Evolutionary conservation across 2,329 filamentous ascomycete genomes (phyloP).

Genomic region (Blastomyces emzantsi): DNA sequence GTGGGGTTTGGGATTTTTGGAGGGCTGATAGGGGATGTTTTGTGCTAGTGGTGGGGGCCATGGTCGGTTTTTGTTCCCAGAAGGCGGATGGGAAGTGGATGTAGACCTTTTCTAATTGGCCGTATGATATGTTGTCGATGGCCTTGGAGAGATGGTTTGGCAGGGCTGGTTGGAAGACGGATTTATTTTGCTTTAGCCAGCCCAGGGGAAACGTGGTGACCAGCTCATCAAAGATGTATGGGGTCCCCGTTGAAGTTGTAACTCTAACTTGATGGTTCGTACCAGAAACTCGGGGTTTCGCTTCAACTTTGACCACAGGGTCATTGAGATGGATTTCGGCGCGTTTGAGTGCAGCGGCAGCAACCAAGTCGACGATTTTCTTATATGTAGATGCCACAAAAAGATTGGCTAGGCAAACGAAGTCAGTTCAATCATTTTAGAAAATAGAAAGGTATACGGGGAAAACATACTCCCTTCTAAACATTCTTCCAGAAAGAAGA

Average conservation of each 20-base stretch:
- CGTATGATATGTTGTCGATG: constrained; percentile 42
- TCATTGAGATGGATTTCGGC: constrained; percentile 43
- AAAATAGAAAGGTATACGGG: background rate
- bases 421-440: constrained; percentile 1
- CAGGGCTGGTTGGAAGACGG: constrained; percentile 38
- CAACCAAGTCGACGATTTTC: constrained; percentile 47
- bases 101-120: constrained; percentile 42
- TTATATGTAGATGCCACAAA: constrained; percentile 55
- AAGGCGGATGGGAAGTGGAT: constrained; percentile 67
- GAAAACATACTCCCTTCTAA: constrained; percentile 47
- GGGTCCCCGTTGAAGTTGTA: constrained; percentile 30
- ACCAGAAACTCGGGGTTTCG: constrained; percentile 18
- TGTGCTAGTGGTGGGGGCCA: background rate
- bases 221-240: constrained; percentile 42
- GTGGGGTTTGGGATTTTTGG: constrained; percentile 8
- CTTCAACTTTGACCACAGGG: constrained; percentile 35
- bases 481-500: constrained; percentile 58
- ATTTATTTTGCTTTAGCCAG: constrained; percentile 44
- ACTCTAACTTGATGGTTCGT: constrained; percentile 37
- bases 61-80: constrained; percentile 45
- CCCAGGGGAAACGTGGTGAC: constrained; percentile 46
- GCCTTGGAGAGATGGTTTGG: constrained; percentile 36
- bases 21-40: constrained; percentile 24
- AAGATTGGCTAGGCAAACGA: constrained; percentile 44
- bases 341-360: constrained; percentile 39